Evolutionary conservation across 2,329 filamentous ascomycete species (phyloP).

Genomic region (Camptophora hylomeconis): DNA sequence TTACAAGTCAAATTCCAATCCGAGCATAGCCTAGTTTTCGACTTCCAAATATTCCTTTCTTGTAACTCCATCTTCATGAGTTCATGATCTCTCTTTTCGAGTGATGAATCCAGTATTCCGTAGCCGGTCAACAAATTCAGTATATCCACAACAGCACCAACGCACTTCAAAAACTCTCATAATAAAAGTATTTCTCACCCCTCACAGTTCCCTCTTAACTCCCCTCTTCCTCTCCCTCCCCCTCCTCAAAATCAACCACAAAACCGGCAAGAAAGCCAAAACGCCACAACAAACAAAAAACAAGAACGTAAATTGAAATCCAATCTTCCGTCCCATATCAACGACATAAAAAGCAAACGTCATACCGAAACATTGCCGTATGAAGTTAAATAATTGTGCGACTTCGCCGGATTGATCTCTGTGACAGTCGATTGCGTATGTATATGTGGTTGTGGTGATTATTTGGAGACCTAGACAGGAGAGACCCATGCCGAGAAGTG

Average conservation of each 20-base stretch:
- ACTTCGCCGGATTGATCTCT: slow-evolving; percentile 14
- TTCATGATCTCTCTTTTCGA: no score
- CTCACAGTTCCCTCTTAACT: slow-evolving; percentile 4
- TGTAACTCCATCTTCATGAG: no score
- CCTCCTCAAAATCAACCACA: no score
- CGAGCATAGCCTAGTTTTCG: no score
- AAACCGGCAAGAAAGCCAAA: slow-evolving; percentile 10
- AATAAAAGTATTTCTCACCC: slow-evolving; percentile 2
- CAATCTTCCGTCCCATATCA: slow-evolving; percentile 10
- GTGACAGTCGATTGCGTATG: slow-evolving; percentile 19
- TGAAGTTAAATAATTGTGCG: slow-evolving; percentile 17
- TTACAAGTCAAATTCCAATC: no score
- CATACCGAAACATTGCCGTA: slow-evolving; percentile 17
- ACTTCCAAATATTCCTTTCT: no score
- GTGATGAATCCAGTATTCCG: no score
- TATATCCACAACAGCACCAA: slow-evolving; percentile 1
- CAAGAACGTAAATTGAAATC: slow-evolving; percentile 13
- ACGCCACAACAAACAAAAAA: slow-evolving; percentile 12
- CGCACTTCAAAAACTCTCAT: no score
- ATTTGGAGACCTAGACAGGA: slow-evolving; percentile 20
- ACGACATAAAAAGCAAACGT: slow-evolving; percentile 19
- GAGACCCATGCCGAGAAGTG: slow-evolving; percentile 18
- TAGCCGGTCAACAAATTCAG: no score
- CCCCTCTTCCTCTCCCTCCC: slow-evolving; percentile 10
- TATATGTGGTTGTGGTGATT: slow-evolving; percentile 18